phyloP scores from a whole-genome alignment of 768 basidiomycete species.

The Mycena rebaudengoi region DNA sequence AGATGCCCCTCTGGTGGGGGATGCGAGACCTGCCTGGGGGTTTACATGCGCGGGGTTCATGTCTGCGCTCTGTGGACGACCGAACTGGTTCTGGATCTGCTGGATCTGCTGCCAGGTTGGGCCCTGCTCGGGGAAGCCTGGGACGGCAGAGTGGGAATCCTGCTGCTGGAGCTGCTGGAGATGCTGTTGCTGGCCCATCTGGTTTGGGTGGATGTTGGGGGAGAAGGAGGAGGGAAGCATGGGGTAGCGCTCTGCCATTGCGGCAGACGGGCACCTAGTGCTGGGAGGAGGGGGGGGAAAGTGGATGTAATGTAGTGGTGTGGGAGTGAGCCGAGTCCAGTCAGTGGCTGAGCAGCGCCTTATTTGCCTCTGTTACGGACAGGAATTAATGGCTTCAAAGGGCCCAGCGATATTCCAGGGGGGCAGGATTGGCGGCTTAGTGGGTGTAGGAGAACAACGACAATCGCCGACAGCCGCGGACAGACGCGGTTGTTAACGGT shows the following conservation, averaged over 20 bases:
- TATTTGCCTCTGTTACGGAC: conserved; percentile 28
- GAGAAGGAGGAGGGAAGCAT: conserved; percentile 62
- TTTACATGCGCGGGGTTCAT: conserved; percentile 48
- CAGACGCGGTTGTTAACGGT: conserved; percentile 54
- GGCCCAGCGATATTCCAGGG: too few species aligned
- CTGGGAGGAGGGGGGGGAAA: conserved; percentile 28
- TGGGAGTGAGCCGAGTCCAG: conserved; percentile 35
- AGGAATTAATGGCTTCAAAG: conserved; percentile 35
- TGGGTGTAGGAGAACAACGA: conserved; percentile 59
- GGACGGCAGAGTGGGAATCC: conserved; percentile 48
- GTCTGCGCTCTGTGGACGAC: conserved; percentile 52
- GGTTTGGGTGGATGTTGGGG: conserved; percentile 49
- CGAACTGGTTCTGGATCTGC: conserved; percentile 52
- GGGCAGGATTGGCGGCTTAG: conserved; percentile 58
- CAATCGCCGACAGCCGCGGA: conserved; percentile 55
- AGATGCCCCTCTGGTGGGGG: conserved; percentile 8
- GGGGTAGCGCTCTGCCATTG: conserved; percentile 73
- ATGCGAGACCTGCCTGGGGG: conserved; percentile 54
- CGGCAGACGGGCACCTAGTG: conserved; percentile 41
- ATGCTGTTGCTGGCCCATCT: conserved; percentile 49
- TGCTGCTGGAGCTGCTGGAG: conserved; percentile 56
- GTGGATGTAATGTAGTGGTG: conserved; percentile 34
- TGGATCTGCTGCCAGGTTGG: conserved; percentile 70
- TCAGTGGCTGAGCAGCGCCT: conserved; percentile 24
- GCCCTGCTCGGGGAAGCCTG: conserved; percentile 58